Percentiles rank a stretch among this genome's conserved stretches.
Conservation (phyloP, 768 basidiomycete genomes). For the Leccinum longicurvipes region DNA sequence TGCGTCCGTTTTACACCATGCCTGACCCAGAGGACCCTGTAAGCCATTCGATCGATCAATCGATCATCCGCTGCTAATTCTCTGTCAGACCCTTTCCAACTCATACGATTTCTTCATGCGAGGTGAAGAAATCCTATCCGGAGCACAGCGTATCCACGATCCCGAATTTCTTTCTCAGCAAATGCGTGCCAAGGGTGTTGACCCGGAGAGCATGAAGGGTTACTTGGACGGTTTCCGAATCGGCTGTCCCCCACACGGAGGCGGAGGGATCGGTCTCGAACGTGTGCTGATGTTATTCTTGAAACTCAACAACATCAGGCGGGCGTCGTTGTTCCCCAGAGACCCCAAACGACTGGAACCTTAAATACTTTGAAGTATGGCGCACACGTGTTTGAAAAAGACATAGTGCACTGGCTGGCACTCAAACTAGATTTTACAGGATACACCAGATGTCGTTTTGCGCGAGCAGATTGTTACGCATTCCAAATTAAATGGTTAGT, state of each 20-base stretch:
- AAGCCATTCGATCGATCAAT: slow-evolving; percentile 25
- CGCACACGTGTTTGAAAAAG: background rate
- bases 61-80: slow-evolving; percentile 1
- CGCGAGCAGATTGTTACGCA: slow-evolving; percentile 16
- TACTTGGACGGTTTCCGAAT: slow-evolving; percentile 95
- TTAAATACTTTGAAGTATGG: slow-evolving; percentile 37
- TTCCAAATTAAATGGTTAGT: slow-evolving; percentile 27
- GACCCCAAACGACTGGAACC: slow-evolving; percentile 95
- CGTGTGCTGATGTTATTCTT: slow-evolving; percentile 97
- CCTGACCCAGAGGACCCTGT: slow-evolving; percentile 90
- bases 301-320: slow-evolving; percentile 92
- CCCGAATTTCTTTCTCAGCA: slow-evolving; percentile 74
- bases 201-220: slow-evolving; percentile 86
- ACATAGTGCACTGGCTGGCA: slow-evolving; percentile 7
- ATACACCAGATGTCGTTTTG: slow-evolving; percentile 11
- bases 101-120: slow-evolving; percentile 99
- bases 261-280: slow-evolving; percentile 93
- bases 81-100: slow-evolving; percentile 77
- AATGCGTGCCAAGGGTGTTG: slow-evolving; percentile 85
- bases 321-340: slow-evolving; percentile 92
- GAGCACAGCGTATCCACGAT: slow-evolving; percentile 97
- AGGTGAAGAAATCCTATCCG: slow-evolving; percentile 97
- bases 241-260: slow-evolving; percentile 95
- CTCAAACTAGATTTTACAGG: slow-evolving; percentile 18
- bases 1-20: slow-evolving; percentile 99